phyloP scores from a whole-genome alignment of 176 grass and related monocot species.

The Eragrostis curvula region DNA sequence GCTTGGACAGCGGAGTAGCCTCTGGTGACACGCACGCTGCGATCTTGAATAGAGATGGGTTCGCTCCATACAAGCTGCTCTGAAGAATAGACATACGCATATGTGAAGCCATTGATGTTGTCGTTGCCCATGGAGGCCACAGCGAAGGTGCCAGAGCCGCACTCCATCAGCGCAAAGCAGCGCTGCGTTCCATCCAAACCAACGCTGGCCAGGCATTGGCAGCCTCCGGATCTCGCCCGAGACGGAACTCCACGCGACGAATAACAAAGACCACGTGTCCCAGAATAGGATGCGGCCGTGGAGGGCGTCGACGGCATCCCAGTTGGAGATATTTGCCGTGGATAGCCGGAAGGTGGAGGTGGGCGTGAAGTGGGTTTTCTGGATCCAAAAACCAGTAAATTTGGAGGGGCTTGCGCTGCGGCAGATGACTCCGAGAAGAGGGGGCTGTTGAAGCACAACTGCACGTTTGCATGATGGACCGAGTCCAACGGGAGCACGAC shows the following conservation, averaged over 20 bases:
- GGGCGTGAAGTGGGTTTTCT: not conserved
- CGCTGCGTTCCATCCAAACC: not conserved
- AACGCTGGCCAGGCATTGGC: too few species aligned
- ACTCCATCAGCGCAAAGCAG: conserved; percentile 34
- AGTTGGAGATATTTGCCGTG: not conserved
- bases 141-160: not conserved
- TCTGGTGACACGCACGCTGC: too few species aligned
- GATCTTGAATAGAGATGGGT: too few species aligned
- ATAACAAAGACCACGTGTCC: not conserved
- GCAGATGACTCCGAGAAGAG: not conserved
- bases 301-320: not conserved
- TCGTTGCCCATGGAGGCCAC: too few species aligned
- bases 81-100: too few species aligned
- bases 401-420: not conserved
- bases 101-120: too few species aligned
- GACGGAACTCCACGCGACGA: not conserved
- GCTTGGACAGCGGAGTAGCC: too few species aligned
- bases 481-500: too few species aligned
- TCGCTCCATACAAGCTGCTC: too few species aligned
- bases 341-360: not conserved
- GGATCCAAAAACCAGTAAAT: not conserved
- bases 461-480: too few species aligned
- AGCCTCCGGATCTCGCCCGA: not conserved
- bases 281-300: conserved; percentile 1
- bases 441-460: too few species aligned